Percentiles rank a stretch among this genome's conserved stretches.
Conservation (phyloP, 2,329 filamentous ascomycete species). For the Epichloe uncinata region DNA sequence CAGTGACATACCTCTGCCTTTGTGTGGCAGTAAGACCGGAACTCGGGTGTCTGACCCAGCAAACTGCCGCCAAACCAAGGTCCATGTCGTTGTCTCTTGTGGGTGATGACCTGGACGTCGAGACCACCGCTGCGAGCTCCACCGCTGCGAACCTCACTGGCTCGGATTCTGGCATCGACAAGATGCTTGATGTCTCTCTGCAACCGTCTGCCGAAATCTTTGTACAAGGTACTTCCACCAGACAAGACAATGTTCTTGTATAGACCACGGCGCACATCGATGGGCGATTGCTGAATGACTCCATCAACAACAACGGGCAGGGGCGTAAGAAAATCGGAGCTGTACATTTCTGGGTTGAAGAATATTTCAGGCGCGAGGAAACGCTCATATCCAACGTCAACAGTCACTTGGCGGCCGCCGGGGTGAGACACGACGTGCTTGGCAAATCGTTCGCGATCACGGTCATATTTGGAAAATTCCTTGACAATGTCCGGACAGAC, state of each 20-base stretch:
- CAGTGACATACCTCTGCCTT: constrained; percentile 52
- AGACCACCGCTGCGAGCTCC: constrained; percentile 87
- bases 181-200: constrained; percentile 96
- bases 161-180: constrained; percentile 83
- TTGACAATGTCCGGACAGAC: constrained; percentile 98
- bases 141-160: constrained; percentile 82
- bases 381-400: constrained; percentile 94
- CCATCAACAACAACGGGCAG: constrained; percentile 88
- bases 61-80: constrained; percentile 98
- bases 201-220: constrained; percentile 90
- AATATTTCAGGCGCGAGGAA: constrained; percentile 98
- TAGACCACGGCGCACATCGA: constrained; percentile 88
- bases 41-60: constrained; percentile 93
- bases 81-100: constrained; percentile 93
- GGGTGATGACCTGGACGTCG: constrained; percentile 92
- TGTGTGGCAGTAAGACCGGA: constrained; percentile 96
- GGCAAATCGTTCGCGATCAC: constrained; percentile 78
- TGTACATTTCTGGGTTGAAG: constrained; percentile 99
- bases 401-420: constrained; percentile 68
- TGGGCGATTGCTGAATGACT: constrained; percentile 94
- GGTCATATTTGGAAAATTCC: constrained; percentile 90
- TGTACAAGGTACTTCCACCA: constrained; percentile 93
- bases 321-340: constrained; percentile 93
- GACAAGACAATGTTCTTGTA: constrained; percentile 99
- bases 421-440: constrained; percentile 81